Evolutionary conservation across 257 asterid genomes (phyloP).

Genomic region (Nicotiana noctiflora): DNA sequence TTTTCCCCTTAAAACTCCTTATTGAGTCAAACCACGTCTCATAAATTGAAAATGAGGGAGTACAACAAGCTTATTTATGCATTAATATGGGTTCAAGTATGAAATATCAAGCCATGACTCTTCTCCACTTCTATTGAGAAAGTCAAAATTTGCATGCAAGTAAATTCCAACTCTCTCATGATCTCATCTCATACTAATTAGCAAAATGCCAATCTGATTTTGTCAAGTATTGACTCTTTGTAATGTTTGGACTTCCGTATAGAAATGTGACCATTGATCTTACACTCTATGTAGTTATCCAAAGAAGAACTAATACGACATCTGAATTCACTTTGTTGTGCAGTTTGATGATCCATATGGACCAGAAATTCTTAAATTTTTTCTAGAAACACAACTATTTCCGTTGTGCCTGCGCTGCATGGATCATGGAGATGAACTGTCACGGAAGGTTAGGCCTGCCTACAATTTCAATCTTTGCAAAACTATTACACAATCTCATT

Average conservation of each 20-base stretch:
- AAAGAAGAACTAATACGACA: background rate
- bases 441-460: background rate
- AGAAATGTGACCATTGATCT: no score
- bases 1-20: no score
- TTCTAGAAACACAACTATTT: background rate
- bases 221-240: no score
- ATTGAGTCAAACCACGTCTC: no score
- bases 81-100: background rate
- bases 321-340: background rate
- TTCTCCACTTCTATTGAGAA: no score
- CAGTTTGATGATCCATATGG: slow-evolving; percentile 2
- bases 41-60: no score
- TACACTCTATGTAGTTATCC: no score
- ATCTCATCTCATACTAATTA: background rate
- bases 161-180: background rate
- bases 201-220: background rate
- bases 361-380: background rate
- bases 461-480: background rate
- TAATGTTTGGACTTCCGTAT: no score
- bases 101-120: no score
- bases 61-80: background rate
- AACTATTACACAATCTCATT: background rate
- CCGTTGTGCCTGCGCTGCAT: background rate
- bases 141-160: background rate
- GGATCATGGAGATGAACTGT: background rate